Evolutionary conservation across 192 early-diverging fungal species (phyloP).

Genomic region (Coemansia sp.): DNA sequence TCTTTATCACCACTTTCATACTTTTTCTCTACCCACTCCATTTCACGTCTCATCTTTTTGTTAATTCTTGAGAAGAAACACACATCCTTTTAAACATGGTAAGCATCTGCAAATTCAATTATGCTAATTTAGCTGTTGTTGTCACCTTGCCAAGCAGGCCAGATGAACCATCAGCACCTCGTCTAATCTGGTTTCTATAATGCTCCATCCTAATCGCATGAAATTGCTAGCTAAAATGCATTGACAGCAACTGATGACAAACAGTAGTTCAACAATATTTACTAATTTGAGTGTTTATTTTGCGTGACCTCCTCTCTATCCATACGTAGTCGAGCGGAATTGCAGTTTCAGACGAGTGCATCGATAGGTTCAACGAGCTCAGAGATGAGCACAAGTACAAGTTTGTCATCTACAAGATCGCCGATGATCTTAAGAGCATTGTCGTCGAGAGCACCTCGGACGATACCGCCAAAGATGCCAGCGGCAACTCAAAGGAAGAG

Average conservation of each 20-base stretch:
- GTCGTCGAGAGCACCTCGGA: constrained; percentile 56
- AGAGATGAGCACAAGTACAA: constrained; percentile 59
- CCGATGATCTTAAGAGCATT: constrained; percentile 66
- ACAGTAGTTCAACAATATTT: neutral
- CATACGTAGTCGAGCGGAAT: constrained; percentile 73
- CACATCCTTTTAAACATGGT: neutral
- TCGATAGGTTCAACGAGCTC: constrained; percentile 67
- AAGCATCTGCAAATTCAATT: neutral
- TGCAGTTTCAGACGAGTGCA: constrained; percentile 60
- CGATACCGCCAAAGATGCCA: constrained; percentile 57
- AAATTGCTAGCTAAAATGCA: neutral
- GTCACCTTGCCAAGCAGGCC: neutral
- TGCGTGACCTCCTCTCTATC: neutral
- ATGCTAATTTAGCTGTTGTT: neutral
- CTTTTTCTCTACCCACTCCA: neutral
- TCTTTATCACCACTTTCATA: neutral
- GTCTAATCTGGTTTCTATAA: neutral
- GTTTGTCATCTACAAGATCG: constrained; percentile 84
- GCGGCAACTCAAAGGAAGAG: constrained; percentile 57
- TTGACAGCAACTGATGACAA: neutral
- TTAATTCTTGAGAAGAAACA: neutral
- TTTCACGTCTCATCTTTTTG: neutral
- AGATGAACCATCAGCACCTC: neutral
- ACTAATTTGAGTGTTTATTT: neutral
- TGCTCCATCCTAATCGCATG: neutral